Evolutionary conservation across 2,329 filamentous ascomycete species (phyloP).

Genomic region (Coleophoma crateriformis): DNA sequence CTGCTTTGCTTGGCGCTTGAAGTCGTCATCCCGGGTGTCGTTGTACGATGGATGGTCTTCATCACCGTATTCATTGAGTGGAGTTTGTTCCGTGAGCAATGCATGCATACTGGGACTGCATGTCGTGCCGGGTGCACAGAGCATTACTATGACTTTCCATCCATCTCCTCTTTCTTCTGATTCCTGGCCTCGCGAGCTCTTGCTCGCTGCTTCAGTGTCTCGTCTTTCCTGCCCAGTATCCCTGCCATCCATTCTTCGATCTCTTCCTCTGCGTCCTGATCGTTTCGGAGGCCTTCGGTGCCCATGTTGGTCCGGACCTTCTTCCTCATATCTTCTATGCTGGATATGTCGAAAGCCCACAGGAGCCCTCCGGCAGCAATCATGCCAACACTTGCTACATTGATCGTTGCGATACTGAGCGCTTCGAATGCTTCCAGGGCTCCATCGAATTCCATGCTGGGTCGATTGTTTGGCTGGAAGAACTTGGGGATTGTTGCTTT

Average conservation of each 20-base stretch:
- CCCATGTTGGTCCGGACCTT: conserved; percentile 32
- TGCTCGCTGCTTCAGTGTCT: conserved; percentile 25
- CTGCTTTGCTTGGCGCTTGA: no score
- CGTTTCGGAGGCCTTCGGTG: conserved; percentile 14
- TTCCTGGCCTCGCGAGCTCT: background rate
- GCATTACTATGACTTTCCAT: no score
- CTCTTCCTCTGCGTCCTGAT: conserved; percentile 52
- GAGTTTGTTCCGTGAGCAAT: no score
- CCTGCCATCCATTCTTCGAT: conserved; percentile 57
- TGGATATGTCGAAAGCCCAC: conserved; percentile 73
- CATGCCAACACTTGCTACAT: conserved; percentile 71
- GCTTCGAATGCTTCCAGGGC: conserved; percentile 75
- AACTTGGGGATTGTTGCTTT: conserved; percentile 61
- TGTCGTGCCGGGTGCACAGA: no score
- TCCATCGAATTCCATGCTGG: conserved; percentile 50
- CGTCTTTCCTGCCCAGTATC: conserved; percentile 52
- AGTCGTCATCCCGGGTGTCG: no score
- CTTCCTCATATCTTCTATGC: conserved; percentile 56
- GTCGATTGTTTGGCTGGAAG: conserved; percentile 58
- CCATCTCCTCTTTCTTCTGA: background rate
- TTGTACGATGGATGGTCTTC: no score
- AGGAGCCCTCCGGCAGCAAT: conserved; percentile 68
- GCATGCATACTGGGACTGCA: no score
- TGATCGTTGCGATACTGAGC: conserved; percentile 79
- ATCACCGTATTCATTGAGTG: no score